phyloP scores from a whole-genome alignment of 78 protist genomes.

The Dictyostelium brefeldianum region DNA sequence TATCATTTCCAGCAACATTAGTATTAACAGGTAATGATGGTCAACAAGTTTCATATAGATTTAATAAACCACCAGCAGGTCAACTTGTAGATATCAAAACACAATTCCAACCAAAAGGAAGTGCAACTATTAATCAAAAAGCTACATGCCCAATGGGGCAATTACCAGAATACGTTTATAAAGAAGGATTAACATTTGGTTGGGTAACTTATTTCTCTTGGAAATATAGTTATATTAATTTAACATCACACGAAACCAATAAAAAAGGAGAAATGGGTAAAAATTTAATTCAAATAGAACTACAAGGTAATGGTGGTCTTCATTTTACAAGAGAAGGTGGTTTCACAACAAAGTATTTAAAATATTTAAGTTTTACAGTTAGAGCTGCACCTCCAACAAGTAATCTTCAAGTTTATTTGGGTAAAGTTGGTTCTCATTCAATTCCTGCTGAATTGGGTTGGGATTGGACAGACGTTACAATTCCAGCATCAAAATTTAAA shows the following conservation, averaged over 20 bases:
- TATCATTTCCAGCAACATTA: slow-evolving; percentile 52
- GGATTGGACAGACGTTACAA: background rate
- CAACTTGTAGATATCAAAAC: slow-evolving; percentile 1
- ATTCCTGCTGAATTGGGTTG: background rate
- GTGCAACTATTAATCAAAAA: background rate
- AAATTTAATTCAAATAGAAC: background rate
- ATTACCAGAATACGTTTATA: slow-evolving; percentile 42
- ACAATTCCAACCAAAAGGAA: slow-evolving; percentile 21
- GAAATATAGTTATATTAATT: slow-evolving; percentile 3
- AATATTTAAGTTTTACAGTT: background rate
- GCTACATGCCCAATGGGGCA: slow-evolving; percentile 25
- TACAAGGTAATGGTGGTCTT: background rate
- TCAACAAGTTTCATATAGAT: background rate
- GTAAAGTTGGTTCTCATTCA: background rate
- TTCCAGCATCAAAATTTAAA: background rate
- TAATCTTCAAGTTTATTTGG: background rate
- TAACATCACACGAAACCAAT: background rate
- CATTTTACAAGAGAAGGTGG: slow-evolving; percentile 60
- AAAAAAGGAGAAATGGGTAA: background rate
- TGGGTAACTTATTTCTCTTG: slow-evolving; percentile 11
- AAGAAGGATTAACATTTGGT: slow-evolving; percentile 37
- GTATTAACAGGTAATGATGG: slow-evolving; percentile 20
- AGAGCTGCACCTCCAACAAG: slow-evolving; percentile 9
- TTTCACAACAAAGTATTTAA: slow-evolving; percentile 34
- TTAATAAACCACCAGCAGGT: slow-evolving; percentile 17